Evolutionary conservation across 148 eudicot species (phyloP), one percentile per base, ranked within the genome.

Genomic region (Cornus suecica): DNA sequence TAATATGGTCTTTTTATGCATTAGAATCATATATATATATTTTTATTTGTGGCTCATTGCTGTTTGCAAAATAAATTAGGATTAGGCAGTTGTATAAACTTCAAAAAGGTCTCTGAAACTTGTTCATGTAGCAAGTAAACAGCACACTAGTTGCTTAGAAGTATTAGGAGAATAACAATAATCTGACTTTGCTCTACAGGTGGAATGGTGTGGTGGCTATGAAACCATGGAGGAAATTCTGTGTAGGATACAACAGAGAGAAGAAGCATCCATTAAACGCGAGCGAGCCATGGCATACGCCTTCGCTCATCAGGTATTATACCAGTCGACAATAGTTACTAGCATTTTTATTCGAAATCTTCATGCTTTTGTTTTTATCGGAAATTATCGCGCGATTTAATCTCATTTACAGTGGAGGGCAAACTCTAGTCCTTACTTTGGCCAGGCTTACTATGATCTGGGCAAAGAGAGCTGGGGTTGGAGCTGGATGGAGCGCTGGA

Each of bases 231-330:
- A 73, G 23, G 75, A 72, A 56, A 81, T 81, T 56, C 76, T 79
- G 51, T 64, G 76, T 11, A 83, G 70, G 78, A 76, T 79, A 25
- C 79, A 76, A 30, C 83, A 79, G 48, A 76, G 80, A 69, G 85
- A 78, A 77, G 85, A 71, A 63, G 85, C 85, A 28, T 74, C 85
- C 0, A 66, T 72, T 14, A 83, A 60, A 62, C 74, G 85, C 10
- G 85, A 83, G 60, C 77, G 80, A 26, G 85, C 85, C 23, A 79
- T 83, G 85, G 85, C 85, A 2, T 83, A 79, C 26, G 85, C 85
- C 71, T 83, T 79, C 71, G 65, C 85, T 73, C 85, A 83, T 68
- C 85, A 79, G 80, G 82, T 77, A 64, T 22, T 77, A 64, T 22
- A 51, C 32, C 31, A 51, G 1, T 61, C 24, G 37, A 31, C 58